Evolutionary conservation across 306 rosid genomes (phyloP).

Genomic region (Biancaea sappan): DNA sequence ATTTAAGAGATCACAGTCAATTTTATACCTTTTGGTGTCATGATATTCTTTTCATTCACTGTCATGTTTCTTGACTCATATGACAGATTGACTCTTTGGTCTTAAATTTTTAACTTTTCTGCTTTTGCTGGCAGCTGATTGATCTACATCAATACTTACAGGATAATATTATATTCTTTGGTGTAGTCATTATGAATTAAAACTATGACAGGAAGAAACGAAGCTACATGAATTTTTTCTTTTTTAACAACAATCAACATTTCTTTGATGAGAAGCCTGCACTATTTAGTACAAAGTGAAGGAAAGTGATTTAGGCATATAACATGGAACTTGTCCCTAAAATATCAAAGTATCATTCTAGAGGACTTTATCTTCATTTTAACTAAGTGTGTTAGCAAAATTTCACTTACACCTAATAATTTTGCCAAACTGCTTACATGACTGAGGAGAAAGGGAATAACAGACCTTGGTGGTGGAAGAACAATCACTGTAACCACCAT

Average conservation of each 20-base stretch:
- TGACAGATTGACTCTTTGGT: too few relatives aligned
- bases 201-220: neutral
- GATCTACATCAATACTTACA: neutral
- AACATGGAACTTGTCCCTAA: neutral
- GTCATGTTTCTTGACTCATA: too few relatives aligned
- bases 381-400: neutral
- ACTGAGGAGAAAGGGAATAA: neutral
- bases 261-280: neutral
- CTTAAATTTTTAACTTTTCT: too few relatives aligned
- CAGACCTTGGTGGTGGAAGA: neutral
- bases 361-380: neutral
- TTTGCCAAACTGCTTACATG: neutral
- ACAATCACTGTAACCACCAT: neutral
- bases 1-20: too few relatives aligned
- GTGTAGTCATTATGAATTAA: neutral
- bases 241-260: too few relatives aligned
- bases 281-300: neutral
- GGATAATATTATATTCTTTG: neutral
- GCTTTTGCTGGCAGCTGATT: neutral
- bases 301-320: neutral
- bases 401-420: neutral
- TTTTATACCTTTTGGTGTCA: too few relatives aligned
- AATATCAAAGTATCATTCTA: neutral
- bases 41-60: too few relatives aligned
- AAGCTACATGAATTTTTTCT: neutral